Evolutionary conservation across 2,329 filamentous ascomycete species (phyloP), one percentile per base, ranked within the genome.

Genomic region (Aspergillus awamori): DNA sequence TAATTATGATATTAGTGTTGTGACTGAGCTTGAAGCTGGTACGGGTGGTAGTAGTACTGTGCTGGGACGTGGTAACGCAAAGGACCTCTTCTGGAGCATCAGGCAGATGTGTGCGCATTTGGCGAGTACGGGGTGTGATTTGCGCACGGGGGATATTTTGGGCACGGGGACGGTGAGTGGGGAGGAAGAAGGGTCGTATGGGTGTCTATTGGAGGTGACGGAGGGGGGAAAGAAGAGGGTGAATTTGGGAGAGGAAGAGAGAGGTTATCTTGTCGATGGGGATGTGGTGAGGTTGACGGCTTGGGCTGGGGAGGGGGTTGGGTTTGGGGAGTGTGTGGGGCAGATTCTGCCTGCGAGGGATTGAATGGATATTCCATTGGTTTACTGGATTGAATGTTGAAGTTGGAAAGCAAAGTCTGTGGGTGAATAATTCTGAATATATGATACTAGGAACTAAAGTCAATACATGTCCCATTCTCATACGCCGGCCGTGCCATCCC

Each of bases 161-260:
- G 72, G 69, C 0, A 76, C 74, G 0, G 73, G 73, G 1, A 76
- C 74, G 8, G 67, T 75, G 8, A 74, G 69, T 48, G 68, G 69
- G 3, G 56, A 65, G 5, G 20, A 43, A 5, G 57, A 69, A 15
- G 66, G 67, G 8, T 65, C 62, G 30, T 65, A 69, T 30, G 71
- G 70, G 20, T 73, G 66, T 67, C 58, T 75, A 13, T 52, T 75
- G 11, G 71, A 74, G 59, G 66, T 66, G 30, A 75, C 70, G 24
- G 66, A 65, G 28, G 69, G 64, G 36, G 72, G 70, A 0, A 69
- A 67, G 53, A 66, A 66, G 52, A 57, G 58, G 4, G 45, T 70
- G 15, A 49, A 52, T 8, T 56, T 71, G 10, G 53, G 15, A 11
- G 62, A 65, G 11, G 56, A 52, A 8, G 60, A 62, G 54, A 65